phyloP scores from a whole-genome alignment of 164 flowering plant species.

The Vitis cinerea region DNA sequence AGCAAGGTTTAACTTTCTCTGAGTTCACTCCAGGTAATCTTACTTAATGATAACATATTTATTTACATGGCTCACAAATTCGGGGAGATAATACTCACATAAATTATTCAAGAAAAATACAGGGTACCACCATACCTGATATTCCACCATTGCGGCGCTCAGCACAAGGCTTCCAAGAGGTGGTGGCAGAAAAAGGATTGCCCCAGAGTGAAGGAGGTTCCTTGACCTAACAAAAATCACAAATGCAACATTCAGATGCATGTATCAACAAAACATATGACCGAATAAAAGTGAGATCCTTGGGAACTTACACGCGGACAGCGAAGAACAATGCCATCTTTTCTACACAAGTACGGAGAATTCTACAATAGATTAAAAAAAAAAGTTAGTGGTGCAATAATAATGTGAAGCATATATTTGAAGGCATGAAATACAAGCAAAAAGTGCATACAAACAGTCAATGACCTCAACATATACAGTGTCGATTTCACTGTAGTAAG shows the following conservation, averaged over 20 bases:
- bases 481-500: no score
- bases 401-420: no score
- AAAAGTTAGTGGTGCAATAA: background rate
- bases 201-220: slow-evolving; percentile 93
- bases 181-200: slow-evolving; percentile 89
- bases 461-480: no score
- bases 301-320: slow-evolving; percentile 70
- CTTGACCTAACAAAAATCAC: slow-evolving; percentile 55
- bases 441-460: no score
- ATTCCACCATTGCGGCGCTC: slow-evolving; percentile 66
- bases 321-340: slow-evolving; percentile 85
- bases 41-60: background rate
- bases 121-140: slow-evolving; percentile 41
- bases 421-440: no score
- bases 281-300: background rate
- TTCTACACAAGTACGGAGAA: slow-evolving; percentile 86
- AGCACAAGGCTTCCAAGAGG: slow-evolving; percentile 98
- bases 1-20: background rate
- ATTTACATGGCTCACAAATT: background rate
- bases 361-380: slow-evolving; percentile 49
- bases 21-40: background rate
- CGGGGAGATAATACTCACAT: background rate
- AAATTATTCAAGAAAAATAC: background rate
- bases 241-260: background rate
- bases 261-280: slow-evolving; percentile 2